These are phyloP conservation scores for Ophiostoma novo-ulmi DNA, from an alignment of 2,329 filamentous ascomycete genomes.

Conservation along the genomic window DNA sequence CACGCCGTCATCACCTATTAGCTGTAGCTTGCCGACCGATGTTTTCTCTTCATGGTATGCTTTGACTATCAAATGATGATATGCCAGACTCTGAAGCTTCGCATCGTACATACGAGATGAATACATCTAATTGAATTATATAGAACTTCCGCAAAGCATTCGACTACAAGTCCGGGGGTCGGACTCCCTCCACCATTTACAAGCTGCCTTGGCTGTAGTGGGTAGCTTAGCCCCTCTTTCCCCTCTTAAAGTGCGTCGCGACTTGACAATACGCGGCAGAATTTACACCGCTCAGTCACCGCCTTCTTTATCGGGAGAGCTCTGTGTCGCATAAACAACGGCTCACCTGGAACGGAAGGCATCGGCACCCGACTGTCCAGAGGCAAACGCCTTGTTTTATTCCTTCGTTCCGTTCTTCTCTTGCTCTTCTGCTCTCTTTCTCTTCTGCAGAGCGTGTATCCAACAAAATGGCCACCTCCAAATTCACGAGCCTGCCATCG, in stretches of 20 bases:
- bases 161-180: not conserved
- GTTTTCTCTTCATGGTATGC: not conserved
- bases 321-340: slow-evolving; percentile 16
- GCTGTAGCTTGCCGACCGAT: not conserved
- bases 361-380: not conserved
- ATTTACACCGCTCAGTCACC: slow-evolving; percentile 18
- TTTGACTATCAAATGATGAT: too few species aligned
- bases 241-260: not conserved
- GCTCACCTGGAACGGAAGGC: slow-evolving; percentile 14
- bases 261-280: slow-evolving; percentile 9
- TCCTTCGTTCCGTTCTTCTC: not conserved
- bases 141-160: not conserved
- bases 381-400: not conserved
- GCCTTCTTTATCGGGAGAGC: slow-evolving; percentile 17
- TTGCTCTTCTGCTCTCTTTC: not conserved
- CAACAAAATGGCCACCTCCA: slow-evolving; percentile 40
- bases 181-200: not conserved
- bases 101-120: too few species aligned
- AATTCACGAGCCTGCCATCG: slow-evolving; percentile 46
- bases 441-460: not conserved
- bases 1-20: not conserved
- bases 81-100: too few species aligned
- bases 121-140: too few species aligned
- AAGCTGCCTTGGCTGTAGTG: not conserved
- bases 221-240: not conserved